phyloP scores from a whole-genome alignment of 2,329 filamentous ascomycete species.

The Colletotrichum salicis region DNA sequence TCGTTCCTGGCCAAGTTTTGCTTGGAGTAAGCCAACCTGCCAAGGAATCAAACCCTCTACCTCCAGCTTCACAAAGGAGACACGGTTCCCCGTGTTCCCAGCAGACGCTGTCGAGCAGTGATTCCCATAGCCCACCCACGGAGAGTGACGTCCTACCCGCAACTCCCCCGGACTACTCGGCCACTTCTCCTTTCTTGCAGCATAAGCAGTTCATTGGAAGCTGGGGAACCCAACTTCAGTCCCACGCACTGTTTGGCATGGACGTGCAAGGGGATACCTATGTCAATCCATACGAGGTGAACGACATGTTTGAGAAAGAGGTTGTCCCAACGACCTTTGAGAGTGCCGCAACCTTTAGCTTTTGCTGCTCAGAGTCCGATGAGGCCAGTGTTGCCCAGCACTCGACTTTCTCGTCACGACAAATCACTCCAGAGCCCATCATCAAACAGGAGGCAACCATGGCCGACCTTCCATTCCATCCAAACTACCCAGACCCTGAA shows the following conservation, averaged over 20 bases:
- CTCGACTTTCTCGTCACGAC: constrained; percentile 15
- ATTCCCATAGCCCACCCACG: constrained; percentile 49
- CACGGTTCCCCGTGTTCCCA: constrained; percentile 52
- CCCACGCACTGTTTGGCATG: constrained; percentile 20
- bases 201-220: constrained; percentile 29
- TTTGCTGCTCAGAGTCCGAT: constrained; percentile 25
- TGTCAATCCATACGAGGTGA: constrained; percentile 35
- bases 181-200: constrained; percentile 44
- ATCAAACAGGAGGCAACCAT: constrained; percentile 24
- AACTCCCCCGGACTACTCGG: constrained; percentile 50
- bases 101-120: constrained; percentile 50
- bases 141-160: constrained; percentile 53
- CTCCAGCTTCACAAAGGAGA: constrained; percentile 40
- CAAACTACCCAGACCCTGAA: constrained; percentile 26
- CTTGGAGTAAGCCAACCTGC: constrained; percentile 6
- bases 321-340: constrained; percentile 1
- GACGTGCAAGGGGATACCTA: constrained; percentile 8
- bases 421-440: constrained; percentile 19
- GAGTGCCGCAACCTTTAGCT: constrained; percentile 9
- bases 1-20: constrained; percentile 21
- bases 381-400: constrained; percentile 1
- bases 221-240: constrained; percentile 20
- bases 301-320: constrained; percentile 27
- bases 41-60: constrained; percentile 34
- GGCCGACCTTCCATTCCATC: neutral